These are phyloP conservation scores for Phaeoacremonium minimum DNA, from an alignment of 2,329 filamentous ascomycete genomes.

Conservation along the genomic window DNA sequence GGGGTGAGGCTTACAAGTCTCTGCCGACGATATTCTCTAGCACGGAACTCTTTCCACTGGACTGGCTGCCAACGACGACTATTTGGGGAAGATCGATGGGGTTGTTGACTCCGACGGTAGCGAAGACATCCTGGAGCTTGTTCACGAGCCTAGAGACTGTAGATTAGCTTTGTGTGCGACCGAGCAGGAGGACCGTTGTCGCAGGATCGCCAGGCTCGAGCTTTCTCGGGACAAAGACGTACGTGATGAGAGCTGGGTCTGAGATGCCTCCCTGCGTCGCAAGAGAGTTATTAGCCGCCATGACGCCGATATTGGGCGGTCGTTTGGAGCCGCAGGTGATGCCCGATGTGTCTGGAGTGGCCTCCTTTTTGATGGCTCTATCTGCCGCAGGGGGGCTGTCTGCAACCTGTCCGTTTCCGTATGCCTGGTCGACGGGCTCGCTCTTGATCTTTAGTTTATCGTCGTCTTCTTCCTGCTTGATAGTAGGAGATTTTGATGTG, in stretches of 20 bases:
- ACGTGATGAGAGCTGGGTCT: slow-evolving; percentile 65
- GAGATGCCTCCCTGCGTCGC: slow-evolving; percentile 55
- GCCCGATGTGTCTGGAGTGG: background rate
- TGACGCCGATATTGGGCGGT: slow-evolving; percentile 7
- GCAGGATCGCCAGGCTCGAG: no score
- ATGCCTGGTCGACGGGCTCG: no score
- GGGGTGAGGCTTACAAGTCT: slow-evolving; percentile 72
- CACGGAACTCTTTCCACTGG: slow-evolving; percentile 98
- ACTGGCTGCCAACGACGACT: slow-evolving; percentile 96
- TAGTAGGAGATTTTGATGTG: no score
- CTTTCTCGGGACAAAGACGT: no score
- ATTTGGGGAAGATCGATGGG: slow-evolving; percentile 99
- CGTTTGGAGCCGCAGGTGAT: no score
- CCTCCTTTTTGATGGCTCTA: background rate
- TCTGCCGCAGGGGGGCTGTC: slow-evolving; percentile 1
- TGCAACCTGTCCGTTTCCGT: no score
- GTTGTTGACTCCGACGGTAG: slow-evolving; percentile 97
- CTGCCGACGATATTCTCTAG: slow-evolving; percentile 97
- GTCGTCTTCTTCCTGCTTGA: no score
- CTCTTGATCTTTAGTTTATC: no score
- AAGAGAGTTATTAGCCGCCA: slow-evolving; percentile 23
- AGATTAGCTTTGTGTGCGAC: no score
- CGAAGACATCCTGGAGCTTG: slow-evolving; percentile 98
- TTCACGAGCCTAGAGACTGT: slow-evolving; percentile 70
- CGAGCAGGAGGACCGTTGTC: no score